Percentiles rank a stretch among this genome's conserved stretches.
Conservation (phyloP, 1,284 basidiomycete species). For the Trametes versicolor region DNA sequence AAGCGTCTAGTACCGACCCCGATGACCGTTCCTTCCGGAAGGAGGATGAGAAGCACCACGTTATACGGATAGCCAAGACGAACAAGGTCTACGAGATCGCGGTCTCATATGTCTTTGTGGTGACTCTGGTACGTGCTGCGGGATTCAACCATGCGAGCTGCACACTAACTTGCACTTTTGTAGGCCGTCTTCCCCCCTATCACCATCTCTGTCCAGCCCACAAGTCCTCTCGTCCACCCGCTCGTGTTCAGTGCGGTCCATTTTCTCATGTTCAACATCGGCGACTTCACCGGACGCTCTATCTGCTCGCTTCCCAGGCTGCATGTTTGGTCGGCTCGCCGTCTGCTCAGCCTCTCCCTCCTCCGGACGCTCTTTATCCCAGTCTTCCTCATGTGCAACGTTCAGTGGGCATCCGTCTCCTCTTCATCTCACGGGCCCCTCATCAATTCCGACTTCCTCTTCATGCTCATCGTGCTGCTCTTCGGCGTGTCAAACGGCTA, state of each 20-base stretch:
- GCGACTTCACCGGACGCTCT: slow-evolving; percentile 83
- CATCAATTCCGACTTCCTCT: slow-evolving; percentile 79
- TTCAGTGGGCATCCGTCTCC: slow-evolving; percentile 57
- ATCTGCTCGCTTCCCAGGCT: slow-evolving; percentile 74
- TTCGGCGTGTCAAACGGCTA: slow-evolving; percentile 88
- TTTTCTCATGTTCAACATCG: slow-evolving; percentile 79
- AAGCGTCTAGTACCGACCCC: slow-evolving; percentile 20
- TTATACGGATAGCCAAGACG: slow-evolving; percentile 65
- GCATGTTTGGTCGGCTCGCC: slow-evolving; percentile 71
- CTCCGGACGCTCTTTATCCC: slow-evolving; percentile 84
- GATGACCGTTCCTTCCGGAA: slow-evolving; percentile 15
- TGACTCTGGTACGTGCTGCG: slow-evolving; percentile 74
- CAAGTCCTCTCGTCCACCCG: slow-evolving; percentile 65
- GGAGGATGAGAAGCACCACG: slow-evolving; percentile 41
- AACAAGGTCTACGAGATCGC: slow-evolving; percentile 80
- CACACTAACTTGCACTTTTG: slow-evolving; percentile 11
- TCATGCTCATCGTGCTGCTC: slow-evolving; percentile 75
- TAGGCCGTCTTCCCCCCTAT: slow-evolving; percentile 89
- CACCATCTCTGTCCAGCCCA: slow-evolving; percentile 78
- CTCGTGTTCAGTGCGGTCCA: slow-evolving; percentile 77
- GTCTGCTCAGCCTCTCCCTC: slow-evolving; percentile 71
- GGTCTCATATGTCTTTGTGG: slow-evolving; percentile 78
- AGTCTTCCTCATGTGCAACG: slow-evolving; percentile 86
- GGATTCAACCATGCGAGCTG: too few relatives aligned
- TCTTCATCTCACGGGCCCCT: slow-evolving; percentile 49